Conservation (phyloP, 495 filamentous ascomycete species). For the Hyaloscypha variabilis region DNA sequence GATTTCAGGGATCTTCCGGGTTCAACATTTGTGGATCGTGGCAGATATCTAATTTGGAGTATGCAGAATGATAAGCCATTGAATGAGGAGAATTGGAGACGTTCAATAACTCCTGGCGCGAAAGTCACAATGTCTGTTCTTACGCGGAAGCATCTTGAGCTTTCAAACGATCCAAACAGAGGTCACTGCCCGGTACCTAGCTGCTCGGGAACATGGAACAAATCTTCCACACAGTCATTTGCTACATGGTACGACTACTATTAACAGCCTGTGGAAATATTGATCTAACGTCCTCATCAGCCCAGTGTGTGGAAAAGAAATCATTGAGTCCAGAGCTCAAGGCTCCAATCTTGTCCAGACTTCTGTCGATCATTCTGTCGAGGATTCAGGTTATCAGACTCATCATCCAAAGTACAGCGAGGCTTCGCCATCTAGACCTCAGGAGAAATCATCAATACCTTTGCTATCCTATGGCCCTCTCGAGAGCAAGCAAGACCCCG, state of each 20-base stretch:
- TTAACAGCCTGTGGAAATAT: no score
- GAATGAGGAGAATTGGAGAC: not conserved
- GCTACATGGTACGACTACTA: no score
- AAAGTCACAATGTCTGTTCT: constrained; percentile 11
- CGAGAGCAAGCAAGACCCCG: not conserved
- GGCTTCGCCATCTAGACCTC: no score
- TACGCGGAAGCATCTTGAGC: not conserved
- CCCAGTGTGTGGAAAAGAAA: no score
- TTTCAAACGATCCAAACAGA: not conserved
- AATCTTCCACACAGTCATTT: no score
- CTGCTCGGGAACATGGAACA: not conserved
- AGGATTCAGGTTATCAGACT: no score
- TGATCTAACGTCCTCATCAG: no score
- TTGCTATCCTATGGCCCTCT: not conserved
- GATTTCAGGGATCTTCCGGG: constrained; percentile 13
- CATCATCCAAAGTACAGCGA: no score
- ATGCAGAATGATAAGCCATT: not conserved
- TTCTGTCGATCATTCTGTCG: no score
- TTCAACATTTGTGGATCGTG: not conserved
- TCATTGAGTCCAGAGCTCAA: no score
- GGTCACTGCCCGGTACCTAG: not conserved
- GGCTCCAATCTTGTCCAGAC: no score
- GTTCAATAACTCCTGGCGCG: constrained; percentile 2
- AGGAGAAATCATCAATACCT: no score
- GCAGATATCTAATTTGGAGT: constrained; percentile 3